Conservation (phyloP, 305 asterid species). For the Solanum aculeatissimum region DNA sequence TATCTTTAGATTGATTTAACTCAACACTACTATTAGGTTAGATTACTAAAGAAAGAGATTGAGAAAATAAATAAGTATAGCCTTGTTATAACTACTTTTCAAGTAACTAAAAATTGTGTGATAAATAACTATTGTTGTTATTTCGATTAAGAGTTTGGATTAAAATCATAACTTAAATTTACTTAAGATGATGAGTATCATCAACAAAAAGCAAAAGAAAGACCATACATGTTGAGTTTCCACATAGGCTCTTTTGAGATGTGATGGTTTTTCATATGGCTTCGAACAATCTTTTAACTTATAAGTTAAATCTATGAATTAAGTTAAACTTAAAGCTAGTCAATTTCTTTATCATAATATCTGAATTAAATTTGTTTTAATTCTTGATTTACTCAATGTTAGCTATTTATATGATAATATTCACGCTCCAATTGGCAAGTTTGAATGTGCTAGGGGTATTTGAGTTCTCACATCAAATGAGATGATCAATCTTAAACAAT, state of each 20-base stretch:
- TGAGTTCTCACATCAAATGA: not conserved
- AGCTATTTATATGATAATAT: not conserved
- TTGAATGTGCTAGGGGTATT: not conserved
- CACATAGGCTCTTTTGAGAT: not conserved
- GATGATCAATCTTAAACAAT: no score
- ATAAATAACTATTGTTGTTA: not conserved
- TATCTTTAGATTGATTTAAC: not conserved
- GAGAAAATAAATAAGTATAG: not conserved
- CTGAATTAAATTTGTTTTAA: fast-evolving
- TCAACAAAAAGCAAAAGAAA: not conserved
- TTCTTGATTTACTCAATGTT: not conserved
- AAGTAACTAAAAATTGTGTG: no score
- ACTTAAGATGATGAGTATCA: not conserved
- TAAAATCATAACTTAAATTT: not conserved
- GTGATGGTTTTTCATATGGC: no score
- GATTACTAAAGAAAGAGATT: not conserved
- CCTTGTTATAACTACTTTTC: not conserved
- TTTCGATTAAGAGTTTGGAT: not conserved
- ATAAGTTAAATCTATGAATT: not conserved
- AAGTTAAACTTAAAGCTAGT: fast-evolving
- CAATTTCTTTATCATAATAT: not conserved
- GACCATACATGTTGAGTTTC: not conserved
- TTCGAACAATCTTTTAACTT: not conserved
- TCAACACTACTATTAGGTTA: not conserved
- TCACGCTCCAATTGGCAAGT: not conserved